These are phyloP conservation scores for Tarenaya hassleriana DNA, from an alignment of 345 rosid species.

Conservation along the genomic window DNA sequence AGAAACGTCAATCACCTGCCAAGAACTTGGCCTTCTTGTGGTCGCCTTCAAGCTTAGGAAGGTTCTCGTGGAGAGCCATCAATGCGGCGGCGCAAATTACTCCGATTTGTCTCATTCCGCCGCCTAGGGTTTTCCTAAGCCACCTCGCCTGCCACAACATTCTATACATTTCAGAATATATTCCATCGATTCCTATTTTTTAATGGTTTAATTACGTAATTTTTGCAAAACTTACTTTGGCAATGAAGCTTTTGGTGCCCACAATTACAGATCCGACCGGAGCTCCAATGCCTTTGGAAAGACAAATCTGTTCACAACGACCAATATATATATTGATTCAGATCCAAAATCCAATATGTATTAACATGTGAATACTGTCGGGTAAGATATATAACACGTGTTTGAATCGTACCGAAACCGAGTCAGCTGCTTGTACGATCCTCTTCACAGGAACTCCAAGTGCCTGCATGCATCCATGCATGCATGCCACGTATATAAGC, in stretches of 20 bases:
- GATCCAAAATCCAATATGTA: background rate
- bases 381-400: constrained; percentile 8
- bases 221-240: constrained; percentile 43
- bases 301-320: constrained; percentile 49
- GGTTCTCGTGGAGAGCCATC: constrained; percentile 61
- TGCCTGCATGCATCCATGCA: constrained; percentile 38
- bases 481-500: background rate
- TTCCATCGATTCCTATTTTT: too few species aligned
- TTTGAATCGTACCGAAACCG: constrained; percentile 52
- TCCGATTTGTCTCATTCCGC: constrained; percentile 93
- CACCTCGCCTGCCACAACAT: constrained; percentile 79
- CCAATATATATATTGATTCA: constrained; percentile 3
- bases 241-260: constrained; percentile 67
- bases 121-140: constrained; percentile 86
- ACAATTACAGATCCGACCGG: constrained; percentile 91
- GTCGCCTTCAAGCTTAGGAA: constrained; percentile 60
- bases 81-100: constrained; percentile 79
- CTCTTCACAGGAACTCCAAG: constrained; percentile 76
- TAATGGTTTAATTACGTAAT: background rate
- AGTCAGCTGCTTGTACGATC: constrained; percentile 85
- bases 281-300: constrained; percentile 91
- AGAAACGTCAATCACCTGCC: constrained; percentile 49
- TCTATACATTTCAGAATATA: too few species aligned
- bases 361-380: background rate
- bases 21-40: constrained; percentile 72